These are phyloP conservation scores for Alternaria arborescens DNA, from an alignment of 2,329 filamentous ascomycete species.

Conservation along the genomic window DNA sequence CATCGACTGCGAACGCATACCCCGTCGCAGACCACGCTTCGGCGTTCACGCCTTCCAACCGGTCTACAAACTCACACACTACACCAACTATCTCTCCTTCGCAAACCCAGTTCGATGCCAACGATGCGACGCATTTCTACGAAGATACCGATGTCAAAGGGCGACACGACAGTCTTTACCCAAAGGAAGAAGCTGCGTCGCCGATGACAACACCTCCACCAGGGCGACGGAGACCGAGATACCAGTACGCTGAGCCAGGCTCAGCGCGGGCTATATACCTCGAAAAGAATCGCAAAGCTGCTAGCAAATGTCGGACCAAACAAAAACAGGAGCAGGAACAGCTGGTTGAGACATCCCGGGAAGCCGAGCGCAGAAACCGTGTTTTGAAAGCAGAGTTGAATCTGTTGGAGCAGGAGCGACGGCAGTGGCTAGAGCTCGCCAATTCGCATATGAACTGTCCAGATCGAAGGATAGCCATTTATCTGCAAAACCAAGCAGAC, in stretches of 20 bases:
- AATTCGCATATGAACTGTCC: conserved; percentile 36
- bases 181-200: conserved; percentile 2
- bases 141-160: not conserved
- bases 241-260: conserved; percentile 32
- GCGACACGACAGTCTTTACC: conserved; percentile 1
- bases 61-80: not conserved
- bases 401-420: conserved; percentile 32
- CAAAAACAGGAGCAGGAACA: conserved; percentile 64
- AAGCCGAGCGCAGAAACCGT: conserved; percentile 40
- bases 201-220: conserved; percentile 7
- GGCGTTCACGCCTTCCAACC: conserved; percentile 2
- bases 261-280: conserved; percentile 54
- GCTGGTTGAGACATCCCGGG: conserved; percentile 56
- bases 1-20: not conserved
- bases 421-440: conserved; percentile 35
- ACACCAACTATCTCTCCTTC: conserved; percentile 3
- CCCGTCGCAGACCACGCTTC: not conserved
- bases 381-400: conserved; percentile 40
- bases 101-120: conserved; percentile 5
- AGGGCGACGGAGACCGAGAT: conserved; percentile 19
- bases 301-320: conserved; percentile 76
- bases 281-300: conserved; percentile 74
- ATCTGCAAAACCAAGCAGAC: conserved; percentile 41
- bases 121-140: not conserved
- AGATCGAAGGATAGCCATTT: conserved; percentile 33